phyloP scores from a whole-genome alignment of 805 yeast genomes.

The Saturnispora dispora region DNA sequence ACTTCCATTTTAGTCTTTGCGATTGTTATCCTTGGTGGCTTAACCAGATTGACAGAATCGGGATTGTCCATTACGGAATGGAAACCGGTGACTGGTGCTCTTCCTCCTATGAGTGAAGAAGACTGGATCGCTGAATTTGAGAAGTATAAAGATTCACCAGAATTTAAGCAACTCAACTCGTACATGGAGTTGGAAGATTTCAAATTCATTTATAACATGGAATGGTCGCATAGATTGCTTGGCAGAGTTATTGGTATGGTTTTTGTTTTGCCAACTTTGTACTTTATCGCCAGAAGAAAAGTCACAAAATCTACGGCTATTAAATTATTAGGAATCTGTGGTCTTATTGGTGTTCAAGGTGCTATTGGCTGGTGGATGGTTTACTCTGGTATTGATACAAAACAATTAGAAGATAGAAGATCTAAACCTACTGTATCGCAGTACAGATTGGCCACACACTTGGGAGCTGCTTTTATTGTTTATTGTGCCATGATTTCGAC shows the following conservation, averaged over 20 bases:
- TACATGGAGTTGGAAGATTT: constrained; percentile 86
- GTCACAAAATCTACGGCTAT: constrained; percentile 60
- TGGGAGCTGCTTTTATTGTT: constrained; percentile 84
- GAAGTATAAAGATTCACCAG: constrained; percentile 82
- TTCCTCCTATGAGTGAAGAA: constrained; percentile 74
- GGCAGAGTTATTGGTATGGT: constrained; percentile 86
- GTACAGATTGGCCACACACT: constrained; percentile 86
- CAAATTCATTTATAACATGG: constrained; percentile 92
- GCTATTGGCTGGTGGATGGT: constrained; percentile 99
- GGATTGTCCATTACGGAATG: constrained; percentile 96
- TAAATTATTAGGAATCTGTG: constrained; percentile 63
- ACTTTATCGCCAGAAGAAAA: constrained; percentile 58
- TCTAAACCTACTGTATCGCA: constrained; percentile 98
- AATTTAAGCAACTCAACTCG: constrained; percentile 79
- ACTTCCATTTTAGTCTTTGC: constrained; percentile 87
- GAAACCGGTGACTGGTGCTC: constrained; percentile 93
- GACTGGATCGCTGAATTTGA: constrained; percentile 84
- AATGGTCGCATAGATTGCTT: constrained; percentile 91
- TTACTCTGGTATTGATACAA: constrained; percentile 81
- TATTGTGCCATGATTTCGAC: constrained; percentile 88
- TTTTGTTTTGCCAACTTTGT: constrained; percentile 76
- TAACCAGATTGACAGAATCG: constrained; percentile 90
- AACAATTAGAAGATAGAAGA: constrained; percentile 64
- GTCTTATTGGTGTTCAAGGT: constrained; percentile 84
- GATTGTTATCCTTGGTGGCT: constrained; percentile 92